A percentile compares a stretch with the other conserved stretches of the same genome.
Evolutionary conservation across 1,284 basidiomycete species (phyloP).

Genomic region (Anthracocystis walkeri): DNA sequence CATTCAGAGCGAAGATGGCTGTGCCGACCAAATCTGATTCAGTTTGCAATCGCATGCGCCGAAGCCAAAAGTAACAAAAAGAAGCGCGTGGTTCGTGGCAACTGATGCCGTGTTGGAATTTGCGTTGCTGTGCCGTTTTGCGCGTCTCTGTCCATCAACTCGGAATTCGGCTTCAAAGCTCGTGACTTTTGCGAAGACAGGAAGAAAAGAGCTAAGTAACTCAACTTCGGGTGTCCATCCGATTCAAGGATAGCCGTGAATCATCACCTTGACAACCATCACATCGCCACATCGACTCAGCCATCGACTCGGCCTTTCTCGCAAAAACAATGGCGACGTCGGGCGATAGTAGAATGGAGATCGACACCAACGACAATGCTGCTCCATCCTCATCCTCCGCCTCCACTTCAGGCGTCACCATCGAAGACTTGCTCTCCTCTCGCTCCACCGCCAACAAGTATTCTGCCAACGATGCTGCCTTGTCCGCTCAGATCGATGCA

Average conservation of each 20-base stretch:
- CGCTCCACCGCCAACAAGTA: slow-evolving; percentile 17
- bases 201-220: too few relatives aligned
- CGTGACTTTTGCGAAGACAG: too few relatives aligned
- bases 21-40: too few relatives aligned
- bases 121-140: not conserved
- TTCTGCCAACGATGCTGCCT: slow-evolving; percentile 50
- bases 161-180: too few relatives aligned
- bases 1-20: too few relatives aligned
- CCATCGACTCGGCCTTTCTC: slow-evolving; percentile 8
- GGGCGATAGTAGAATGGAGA: slow-evolving; percentile 23
- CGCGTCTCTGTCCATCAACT: too few relatives aligned
- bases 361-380: slow-evolving; percentile 6
- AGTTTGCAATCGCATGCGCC: not conserved
- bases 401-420: slow-evolving; percentile 34
- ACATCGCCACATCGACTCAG: not conserved
- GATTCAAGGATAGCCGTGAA: not conserved
- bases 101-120: not conserved
- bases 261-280: not conserved
- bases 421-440: slow-evolving; percentile 40
- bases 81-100: not conserved
- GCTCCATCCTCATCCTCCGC: slow-evolving; percentile 1
- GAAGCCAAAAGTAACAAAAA: not conserved
- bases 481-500: slow-evolving; percentile 56
- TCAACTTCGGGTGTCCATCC: not conserved
- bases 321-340: not conserved